A percentile compares a stretch with the other conserved stretches of the same genome.
Conservation (phyloP, 1,284 basidiomycete genomes). For the Ceratobasidium sp. region DNA sequence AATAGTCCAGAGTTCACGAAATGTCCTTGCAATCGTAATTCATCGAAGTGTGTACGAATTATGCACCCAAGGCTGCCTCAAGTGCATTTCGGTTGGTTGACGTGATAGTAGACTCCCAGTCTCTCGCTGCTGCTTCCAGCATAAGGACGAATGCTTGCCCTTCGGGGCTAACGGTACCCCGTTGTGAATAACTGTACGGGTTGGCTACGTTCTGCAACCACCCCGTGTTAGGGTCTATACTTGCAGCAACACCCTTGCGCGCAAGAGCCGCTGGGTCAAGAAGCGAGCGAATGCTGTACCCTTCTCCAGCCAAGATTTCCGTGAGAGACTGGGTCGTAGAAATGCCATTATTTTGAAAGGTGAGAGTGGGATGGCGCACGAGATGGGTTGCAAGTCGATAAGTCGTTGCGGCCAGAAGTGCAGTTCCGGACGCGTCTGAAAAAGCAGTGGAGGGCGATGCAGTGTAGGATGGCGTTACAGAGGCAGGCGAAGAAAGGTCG, state of each 20-base stretch:
- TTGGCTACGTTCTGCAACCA: conserved; percentile 44
- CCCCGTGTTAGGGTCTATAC: conserved; percentile 21
- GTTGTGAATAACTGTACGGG: conserved; percentile 40
- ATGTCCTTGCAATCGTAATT: conserved; percentile 16
- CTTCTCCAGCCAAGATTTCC: conserved; percentile 18
- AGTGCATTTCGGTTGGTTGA: conserved; percentile 19
- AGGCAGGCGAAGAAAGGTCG: conserved; percentile 25
- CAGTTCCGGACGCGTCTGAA: conserved; percentile 39
- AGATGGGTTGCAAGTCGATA: conserved; percentile 42
- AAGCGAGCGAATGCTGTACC: conserved; percentile 28
- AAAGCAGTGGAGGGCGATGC: conserved; percentile 40
- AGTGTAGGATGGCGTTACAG: conserved; percentile 8
- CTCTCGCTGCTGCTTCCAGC: conserved; percentile 43
- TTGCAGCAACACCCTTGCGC: conserved; percentile 19
- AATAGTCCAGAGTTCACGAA: conserved; percentile 4
- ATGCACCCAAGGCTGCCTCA: conserved; percentile 14
- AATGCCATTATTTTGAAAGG: neutral
- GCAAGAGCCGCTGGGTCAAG: conserved; percentile 14
- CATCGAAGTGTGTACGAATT: neutral
- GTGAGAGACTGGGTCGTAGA: conserved; percentile 6
- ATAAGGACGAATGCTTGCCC: conserved; percentile 45
- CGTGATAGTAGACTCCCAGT: conserved; percentile 39
- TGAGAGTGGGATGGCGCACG: conserved; percentile 13
- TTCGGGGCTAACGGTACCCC: conserved; percentile 44
- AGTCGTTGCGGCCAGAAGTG: conserved; percentile 42